Base-by-base conservation (phyloP, 768 basidiomycete species). In the Boletus patriciae region DNA sequence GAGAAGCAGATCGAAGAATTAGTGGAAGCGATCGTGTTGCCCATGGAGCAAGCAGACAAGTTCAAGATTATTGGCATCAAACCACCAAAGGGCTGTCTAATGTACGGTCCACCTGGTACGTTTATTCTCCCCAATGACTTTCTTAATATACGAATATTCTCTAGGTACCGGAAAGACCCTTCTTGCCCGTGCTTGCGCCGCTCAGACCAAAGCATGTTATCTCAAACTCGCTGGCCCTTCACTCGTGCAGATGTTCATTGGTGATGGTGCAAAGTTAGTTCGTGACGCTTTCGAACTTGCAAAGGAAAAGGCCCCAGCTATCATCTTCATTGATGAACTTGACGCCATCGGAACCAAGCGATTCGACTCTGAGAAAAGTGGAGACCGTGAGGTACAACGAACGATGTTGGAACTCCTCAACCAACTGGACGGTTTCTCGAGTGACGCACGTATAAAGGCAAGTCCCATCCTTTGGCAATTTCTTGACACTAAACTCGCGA, bases 321-420 rank as follows among this genome's bases (percentile, higher is more conserved):
- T 98, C 72, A 98, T 98, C 73, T 98, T 98, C 76, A 98, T 98
- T 62, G 96, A 98, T 66, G 96, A 98, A 69, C 74, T 98, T 69
- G 96, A 98, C 71, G 95, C 95, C n/a, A 96, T 98, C 64, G 96
- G 96, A 41, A 98, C 96, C 12, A 98, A 98, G 72, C 90, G 97
- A 9, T 98, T 98, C 69, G 97, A 99, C 68, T 94, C 92, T 18
- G 96, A 98, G 74, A 99, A 98, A 82, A 92, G 92, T 66, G 97
- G 97, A 59, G 97, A 99, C 73, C 85, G 97, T 70, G 97, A 99
- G 71, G 97, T 99, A n/a, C 97, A 99, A 74, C 79, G 97, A 59
- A 99, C 97, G n/a, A 99, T 99, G 97, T 79, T 99, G 68, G 97
- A 99, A 71, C 80, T 99, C 44, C 83, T 99, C 60, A 99, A 99